These are phyloP conservation scores for Talaromyces sp. DNA, from an alignment of 2,329 filamentous ascomycete species.

Conservation along the genomic window DNA sequence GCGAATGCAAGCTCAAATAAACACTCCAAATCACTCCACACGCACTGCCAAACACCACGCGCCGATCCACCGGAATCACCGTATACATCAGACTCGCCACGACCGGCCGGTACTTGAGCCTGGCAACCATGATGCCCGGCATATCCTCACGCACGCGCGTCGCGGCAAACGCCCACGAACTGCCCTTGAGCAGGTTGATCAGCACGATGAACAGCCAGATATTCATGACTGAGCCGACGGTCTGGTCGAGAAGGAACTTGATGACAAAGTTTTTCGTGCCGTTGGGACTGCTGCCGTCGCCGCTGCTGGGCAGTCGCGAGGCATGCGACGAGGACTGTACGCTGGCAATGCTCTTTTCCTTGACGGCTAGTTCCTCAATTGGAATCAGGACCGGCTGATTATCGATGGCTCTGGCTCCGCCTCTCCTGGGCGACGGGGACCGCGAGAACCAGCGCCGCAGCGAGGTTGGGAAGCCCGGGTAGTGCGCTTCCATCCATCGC, in stretches of 20 bases:
- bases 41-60: slow-evolving; percentile 65
- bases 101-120: slow-evolving; percentile 67
- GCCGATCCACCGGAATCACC: slow-evolving; percentile 64
- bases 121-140: slow-evolving; percentile 55
- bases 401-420: slow-evolving; percentile 15
- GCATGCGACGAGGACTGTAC: slow-evolving; percentile 8
- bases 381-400: slow-evolving; percentile 14
- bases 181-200: slow-evolving; percentile 43
- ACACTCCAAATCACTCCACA: slow-evolving; percentile 71
- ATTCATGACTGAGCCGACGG: slow-evolving; percentile 52
- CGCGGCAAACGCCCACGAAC: slow-evolving; percentile 4
- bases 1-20: slow-evolving; percentile 61
- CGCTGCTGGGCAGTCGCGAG: background rate
- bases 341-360: slow-evolving; percentile 8
- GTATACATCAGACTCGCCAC: slow-evolving; percentile 68
- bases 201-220: slow-evolving; percentile 53
- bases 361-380: slow-evolving; percentile 18
- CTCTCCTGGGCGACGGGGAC: slow-evolving; percentile 15
- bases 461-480: slow-evolving; percentile 57
- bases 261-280: slow-evolving; percentile 43
- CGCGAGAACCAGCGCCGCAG: slow-evolving; percentile 8
- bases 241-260: slow-evolving; percentile 57
- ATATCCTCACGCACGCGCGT: slow-evolving; percentile 10
- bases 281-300: background rate
- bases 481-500: slow-evolving; percentile 66